These are phyloP conservation scores for Metrosideros polymorpha DNA, from an alignment of 441 rosid genomes.

Conservation along the genomic window DNA sequence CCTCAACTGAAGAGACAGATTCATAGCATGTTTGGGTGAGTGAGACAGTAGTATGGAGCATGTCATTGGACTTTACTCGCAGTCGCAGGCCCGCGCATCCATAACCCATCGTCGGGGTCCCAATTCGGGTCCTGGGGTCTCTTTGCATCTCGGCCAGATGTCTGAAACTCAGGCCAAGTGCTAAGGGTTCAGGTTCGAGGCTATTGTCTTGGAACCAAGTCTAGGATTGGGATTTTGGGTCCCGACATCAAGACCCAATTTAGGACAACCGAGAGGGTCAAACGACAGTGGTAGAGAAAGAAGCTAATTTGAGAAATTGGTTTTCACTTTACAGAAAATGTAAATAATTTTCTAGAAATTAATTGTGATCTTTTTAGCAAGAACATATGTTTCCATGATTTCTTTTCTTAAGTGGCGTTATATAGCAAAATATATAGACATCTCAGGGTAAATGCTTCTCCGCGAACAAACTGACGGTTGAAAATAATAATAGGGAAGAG, in stretches of 20 bases:
- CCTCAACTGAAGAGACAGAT: background rate
- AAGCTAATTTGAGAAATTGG: background rate
- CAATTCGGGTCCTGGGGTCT: background rate
- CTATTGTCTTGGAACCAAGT: background rate
- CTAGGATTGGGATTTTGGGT: background rate
- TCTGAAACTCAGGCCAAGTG: background rate
- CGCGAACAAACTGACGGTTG: no score
- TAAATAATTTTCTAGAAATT: no score
- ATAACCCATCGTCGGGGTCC: background rate
- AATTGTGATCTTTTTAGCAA: no score
- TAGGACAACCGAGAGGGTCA: background rate
- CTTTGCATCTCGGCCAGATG: no score
- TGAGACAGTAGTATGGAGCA: background rate
- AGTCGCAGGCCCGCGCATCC: background rate
- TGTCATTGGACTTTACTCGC: background rate
- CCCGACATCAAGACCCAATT: background rate
- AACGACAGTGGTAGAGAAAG: background rate
- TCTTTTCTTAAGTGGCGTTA: no score
- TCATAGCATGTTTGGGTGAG: background rate
- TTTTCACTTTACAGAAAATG: background rate
- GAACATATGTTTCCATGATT: no score
- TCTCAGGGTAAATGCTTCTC: background rate
- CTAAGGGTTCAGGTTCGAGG: background rate
- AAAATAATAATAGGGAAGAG: no score
- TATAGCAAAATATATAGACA: no score